These are phyloP conservation scores for Phialophora macrospora DNA, from an alignment of 2,329 filamentous ascomycete species.

Conservation along the genomic window DNA sequence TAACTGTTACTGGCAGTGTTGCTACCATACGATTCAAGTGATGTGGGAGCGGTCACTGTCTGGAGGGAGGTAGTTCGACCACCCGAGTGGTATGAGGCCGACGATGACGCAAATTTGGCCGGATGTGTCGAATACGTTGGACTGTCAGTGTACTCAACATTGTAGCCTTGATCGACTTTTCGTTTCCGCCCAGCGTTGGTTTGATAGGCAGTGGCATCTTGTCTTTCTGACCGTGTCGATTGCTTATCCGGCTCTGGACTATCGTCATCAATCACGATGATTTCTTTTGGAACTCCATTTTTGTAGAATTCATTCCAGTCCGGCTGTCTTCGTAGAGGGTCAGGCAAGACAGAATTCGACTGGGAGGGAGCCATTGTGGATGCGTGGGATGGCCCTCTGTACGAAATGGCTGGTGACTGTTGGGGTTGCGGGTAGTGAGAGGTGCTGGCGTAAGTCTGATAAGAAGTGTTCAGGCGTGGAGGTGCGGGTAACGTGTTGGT, in stretches of 20 bases:
- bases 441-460: conserved; percentile 48
- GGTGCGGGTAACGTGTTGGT: conserved; percentile 50
- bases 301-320: conserved; percentile 83
- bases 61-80: conserved; percentile 83
- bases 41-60: conserved; percentile 82
- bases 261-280: conserved; percentile 80
- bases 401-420: conserved; percentile 33
- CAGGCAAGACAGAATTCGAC: conserved; percentile 46
- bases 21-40: conserved; percentile 69
- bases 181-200: conserved; percentile 63
- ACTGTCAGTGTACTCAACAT: conserved; percentile 73
- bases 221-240: conserved; percentile 38
- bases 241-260: conserved; percentile 58
- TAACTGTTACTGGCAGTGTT: conserved; percentile 61
- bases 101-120: conserved; percentile 69
- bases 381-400: conserved; percentile 47
- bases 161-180: conserved; percentile 72
- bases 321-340: conserved; percentile 59
- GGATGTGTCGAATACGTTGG: conserved; percentile 75
- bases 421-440: conserved; percentile 40
- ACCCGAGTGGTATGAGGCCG: conserved; percentile 73
- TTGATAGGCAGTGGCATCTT: conserved; percentile 26
- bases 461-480: conserved; percentile 51
- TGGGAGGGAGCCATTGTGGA: conserved; percentile 46
- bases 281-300: conserved; percentile 80